phyloP scores from a whole-genome alignment of 2,329 filamentous ascomycete species.

The Calcarisporium arbuscula region DNA sequence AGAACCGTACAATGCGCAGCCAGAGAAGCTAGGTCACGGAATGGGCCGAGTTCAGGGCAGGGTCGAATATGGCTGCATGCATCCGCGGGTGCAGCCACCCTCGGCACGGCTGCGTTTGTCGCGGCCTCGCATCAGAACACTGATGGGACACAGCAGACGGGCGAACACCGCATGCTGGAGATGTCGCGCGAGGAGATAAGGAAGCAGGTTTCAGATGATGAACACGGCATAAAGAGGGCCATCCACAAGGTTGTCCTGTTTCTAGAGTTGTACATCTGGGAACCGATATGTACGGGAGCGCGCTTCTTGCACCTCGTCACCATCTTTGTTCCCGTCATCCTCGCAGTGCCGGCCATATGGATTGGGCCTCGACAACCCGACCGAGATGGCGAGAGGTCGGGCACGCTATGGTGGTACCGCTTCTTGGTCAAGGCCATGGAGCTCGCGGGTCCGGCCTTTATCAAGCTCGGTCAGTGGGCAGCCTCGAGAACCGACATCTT shows the following conservation, averaged over 20 bases:
- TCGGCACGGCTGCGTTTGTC: conserved; percentile 53
- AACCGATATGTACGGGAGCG: conserved; percentile 79
- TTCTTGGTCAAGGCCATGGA: conserved; percentile 90
- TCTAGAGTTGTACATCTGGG: conserved; percentile 67
- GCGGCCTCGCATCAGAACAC: conserved; percentile 51
- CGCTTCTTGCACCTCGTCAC: conserved; percentile 81
- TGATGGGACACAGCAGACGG: conserved; percentile 50
- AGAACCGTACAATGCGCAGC: conserved; percentile 22
- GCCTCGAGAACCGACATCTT: conserved; percentile 96
- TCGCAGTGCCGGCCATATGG: conserved; percentile 75
- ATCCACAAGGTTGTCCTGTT: conserved; percentile 57
- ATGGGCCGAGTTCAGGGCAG: too few species aligned
- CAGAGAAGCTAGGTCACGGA: conserved; percentile 10
- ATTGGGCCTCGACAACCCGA: conserved; percentile 58
- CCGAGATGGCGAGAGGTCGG: conserved; percentile 67
- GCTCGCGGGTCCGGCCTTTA: conserved; percentile 87
- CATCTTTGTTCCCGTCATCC: conserved; percentile 87
- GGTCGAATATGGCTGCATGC: conserved; percentile 32
- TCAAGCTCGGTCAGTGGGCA: conserved; percentile 99
- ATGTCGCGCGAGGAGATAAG: conserved; percentile 71
- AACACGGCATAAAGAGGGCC: conserved; percentile 52
- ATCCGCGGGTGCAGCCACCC: conserved; percentile 32
- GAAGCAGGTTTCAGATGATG: conserved; percentile 58
- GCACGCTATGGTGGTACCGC: conserved; percentile 90
- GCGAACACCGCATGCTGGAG: conserved; percentile 81